Base-by-base conservation (phyloP, 2,329 filamentous ascomycete species). In the Corynespora cassiicola region DNA sequence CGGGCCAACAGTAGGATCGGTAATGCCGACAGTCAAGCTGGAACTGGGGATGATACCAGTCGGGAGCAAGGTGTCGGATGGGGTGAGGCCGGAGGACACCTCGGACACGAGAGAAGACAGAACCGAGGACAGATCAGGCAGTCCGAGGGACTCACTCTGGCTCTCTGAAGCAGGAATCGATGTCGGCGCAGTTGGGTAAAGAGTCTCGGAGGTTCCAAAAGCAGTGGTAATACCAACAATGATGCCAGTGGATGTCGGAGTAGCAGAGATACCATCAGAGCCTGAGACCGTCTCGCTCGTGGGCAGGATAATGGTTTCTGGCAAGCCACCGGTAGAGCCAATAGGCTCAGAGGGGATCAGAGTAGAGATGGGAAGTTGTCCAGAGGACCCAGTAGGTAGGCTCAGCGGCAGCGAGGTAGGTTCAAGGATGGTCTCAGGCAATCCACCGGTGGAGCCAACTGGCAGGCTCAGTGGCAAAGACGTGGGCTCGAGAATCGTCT, bases 221-320 rank as follows among this genome's bases (percentile, higher is more conserved):
- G 63, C 62, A 6, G 63, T 67, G 6, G 63, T 66, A 29, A 67
- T 65, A 10, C 65, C 65, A 39, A 68, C 61, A 7, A 63, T 36
- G 31, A 67, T 67, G 8, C 64, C 57, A 16, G 41, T 47, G 16
- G 58, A 51, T 16, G 56, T 43, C 29, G 48, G 42, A 14, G 47
- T 35, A 36, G 45, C 31, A 20, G 33, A 8, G 5, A 45, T 14
- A 15, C 44, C 32, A 26, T 12, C 40, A 23, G 36, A 17, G 9
- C 22, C 28, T 16, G 43, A 48, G 2, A 33, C 33, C 25, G 10
- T 12, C 27, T 28, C 31, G 27, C 46, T 49, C 14, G 61, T 61
- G 12, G 61, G 55, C 16, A 53, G 46, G 8, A 62, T 45, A 17
- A 56, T 27, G 20, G 36, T 53, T 28, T 47, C 47, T 7, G 61